phyloP scores from a whole-genome alignment of 192 early-diverging fungal species.

The Cladochytrium replicatum region DNA sequence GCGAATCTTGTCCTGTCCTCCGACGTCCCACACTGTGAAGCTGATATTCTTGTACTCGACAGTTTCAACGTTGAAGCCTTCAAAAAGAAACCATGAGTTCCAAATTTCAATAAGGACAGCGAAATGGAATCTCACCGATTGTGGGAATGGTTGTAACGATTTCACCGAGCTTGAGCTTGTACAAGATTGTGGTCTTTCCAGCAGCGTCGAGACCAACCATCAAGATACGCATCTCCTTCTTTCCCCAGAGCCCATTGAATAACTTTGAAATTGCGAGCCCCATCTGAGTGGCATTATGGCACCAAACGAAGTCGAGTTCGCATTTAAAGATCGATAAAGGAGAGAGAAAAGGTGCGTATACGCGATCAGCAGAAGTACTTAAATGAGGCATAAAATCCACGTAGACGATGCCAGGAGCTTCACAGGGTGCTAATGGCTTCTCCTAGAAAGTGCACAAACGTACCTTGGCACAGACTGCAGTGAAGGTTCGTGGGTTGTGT shows the following conservation, averaged over 20 bases:
- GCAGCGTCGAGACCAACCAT: constrained; percentile 95
- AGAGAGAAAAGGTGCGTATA: too few species aligned
- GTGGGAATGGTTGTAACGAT: constrained; percentile 98
- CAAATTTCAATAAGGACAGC: constrained; percentile 12
- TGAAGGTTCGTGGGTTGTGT: too few species aligned
- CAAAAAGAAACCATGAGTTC: constrained; percentile 4
- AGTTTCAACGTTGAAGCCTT: constrained; percentile 96
- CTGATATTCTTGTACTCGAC: constrained; percentile 97
- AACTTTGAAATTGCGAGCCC: constrained; percentile 76
- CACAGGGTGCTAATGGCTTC: too few species aligned
- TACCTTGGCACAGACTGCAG: too few species aligned
- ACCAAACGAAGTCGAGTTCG: too few species aligned
- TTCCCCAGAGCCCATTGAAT: constrained; percentile 67
- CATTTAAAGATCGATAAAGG: too few species aligned
- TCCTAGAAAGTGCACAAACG: too few species aligned
- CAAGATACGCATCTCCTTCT: constrained; percentile 94
- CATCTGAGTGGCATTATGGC: too few species aligned
- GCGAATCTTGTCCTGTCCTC: constrained; percentile 97
- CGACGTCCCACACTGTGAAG: constrained; percentile 98
- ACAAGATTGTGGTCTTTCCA: constrained; percentile 98
- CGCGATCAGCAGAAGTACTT: too few species aligned
- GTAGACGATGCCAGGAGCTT: too few species aligned
- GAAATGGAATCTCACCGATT: constrained; percentile 61
- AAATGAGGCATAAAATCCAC: too few species aligned
- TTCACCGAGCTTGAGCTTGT: constrained; percentile 97